Base-by-base conservation (phyloP, 495 filamentous ascomycete genomes). In the Peziza echinospora region DNA sequence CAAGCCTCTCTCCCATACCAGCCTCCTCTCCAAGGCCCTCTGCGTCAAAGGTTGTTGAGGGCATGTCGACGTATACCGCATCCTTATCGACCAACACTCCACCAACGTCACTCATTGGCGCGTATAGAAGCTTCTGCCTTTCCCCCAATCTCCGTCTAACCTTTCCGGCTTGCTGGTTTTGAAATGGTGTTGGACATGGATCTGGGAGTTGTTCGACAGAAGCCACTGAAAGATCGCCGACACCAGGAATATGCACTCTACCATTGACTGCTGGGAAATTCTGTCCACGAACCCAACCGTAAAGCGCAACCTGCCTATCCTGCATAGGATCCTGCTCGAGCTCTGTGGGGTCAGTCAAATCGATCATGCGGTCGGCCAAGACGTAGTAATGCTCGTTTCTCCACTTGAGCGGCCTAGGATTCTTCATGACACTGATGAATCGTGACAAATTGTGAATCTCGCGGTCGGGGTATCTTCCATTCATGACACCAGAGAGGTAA, bases 341-440 rank as follows among this genome's bases (percentile, higher is more conserved):
- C 49, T 78, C 70, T 5, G 83, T 87, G 2, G 89, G 89, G 19
- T 92, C 84, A 2, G 89, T 97, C 51, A 96, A 70, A 58, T 97
- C 89, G 47, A 91, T 71, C 61, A 93, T 87, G 48, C 86, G 81
- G 65, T 97, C 89, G 39, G 85, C 84, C 42, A 97, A 64, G 45
- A 81, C 75, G 60, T 97, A 97, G 21, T 85, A 85, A 65, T 97
- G 89, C 1, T 82, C 77, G 55, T 96, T 94, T 44, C 91, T 75
- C 89, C 89, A 97, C n/a, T 94, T 68, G 5, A 97, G 65, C 5
- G 89, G 89, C 41, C 89, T 74, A 24, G 89, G 91, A 61, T 92
- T 94, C 68, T 97, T 97, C 91, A 96, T 96, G 53, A 97, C 84
- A 3, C 80, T 86, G 53, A 97, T 69, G 61, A 97, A 97, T 41